phyloP scores from a whole-genome alignment of 78 protist genomes.

The Guillardia theta region DNA sequence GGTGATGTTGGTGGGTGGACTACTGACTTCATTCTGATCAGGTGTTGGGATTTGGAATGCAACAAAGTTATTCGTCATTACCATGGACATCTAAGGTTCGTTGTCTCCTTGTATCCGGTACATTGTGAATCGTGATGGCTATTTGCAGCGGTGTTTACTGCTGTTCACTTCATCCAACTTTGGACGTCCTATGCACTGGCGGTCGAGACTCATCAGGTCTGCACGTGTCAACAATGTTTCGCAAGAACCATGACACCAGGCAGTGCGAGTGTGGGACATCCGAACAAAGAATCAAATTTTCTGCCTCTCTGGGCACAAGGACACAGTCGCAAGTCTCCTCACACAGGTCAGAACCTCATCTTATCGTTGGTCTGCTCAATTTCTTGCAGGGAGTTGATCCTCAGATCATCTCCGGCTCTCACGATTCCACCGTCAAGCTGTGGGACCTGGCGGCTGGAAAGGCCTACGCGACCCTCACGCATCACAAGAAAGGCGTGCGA shows the following conservation, averaged over 20 bases:
- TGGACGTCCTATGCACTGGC: conserved; percentile 96
- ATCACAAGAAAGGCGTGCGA: conserved; percentile 96
- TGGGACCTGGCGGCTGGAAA: conserved; percentile 91
- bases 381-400: neutral
- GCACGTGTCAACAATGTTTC: conserved; percentile 53
- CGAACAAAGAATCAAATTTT: conserved; percentile 77
- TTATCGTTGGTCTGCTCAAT: too few species aligned
- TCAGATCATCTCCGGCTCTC: conserved; percentile 42
- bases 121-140: too few species aligned
- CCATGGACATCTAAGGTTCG: conserved; percentile 95
- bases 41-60: conserved; percentile 53
- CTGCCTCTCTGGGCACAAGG: conserved; percentile 80
- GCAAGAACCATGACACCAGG: neutral
- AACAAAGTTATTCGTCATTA: conserved; percentile 45
- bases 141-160: conserved; percentile 90
- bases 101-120: too few species aligned
- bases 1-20: too few species aligned
- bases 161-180: conserved; percentile 90
- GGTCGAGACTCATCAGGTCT: conserved; percentile 92
- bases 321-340: conserved; percentile 67
- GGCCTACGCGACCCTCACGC: conserved; percentile 75
- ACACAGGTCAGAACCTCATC: conserved; percentile 75
- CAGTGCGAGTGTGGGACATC: conserved; percentile 91
- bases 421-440: conserved; percentile 87
- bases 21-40: neutral